Percentiles rank a stretch among this genome's conserved stretches.
phyloP scores from a whole-genome alignment of 2,329 filamentous ascomycete genomes.

The Xylariaceae sp. region DNA sequence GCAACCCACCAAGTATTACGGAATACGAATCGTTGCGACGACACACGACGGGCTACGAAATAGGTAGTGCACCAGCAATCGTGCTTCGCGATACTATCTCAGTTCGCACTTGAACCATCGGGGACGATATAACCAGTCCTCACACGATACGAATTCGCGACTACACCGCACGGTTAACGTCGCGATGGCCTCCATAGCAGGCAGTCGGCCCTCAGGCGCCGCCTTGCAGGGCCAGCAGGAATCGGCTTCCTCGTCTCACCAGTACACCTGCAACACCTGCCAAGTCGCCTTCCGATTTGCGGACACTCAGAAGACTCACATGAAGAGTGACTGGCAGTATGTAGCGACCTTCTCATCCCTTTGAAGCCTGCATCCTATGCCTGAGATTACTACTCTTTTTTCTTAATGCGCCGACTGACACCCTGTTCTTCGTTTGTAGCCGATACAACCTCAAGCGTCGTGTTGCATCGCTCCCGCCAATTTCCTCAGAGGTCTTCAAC shows the following conservation, averaged over 20 bases:
- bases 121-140: not conserved
- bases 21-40: not conserved
- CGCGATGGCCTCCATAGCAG: slow-evolving; percentile 47
- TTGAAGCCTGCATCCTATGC: not conserved
- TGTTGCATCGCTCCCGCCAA: slow-evolving; percentile 82
- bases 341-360: slow-evolving; percentile 36
- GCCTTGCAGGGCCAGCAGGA: slow-evolving; percentile 25
- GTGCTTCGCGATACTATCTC: not conserved
- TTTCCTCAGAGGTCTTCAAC: slow-evolving; percentile 86
- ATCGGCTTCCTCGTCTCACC: slow-evolving; percentile 55
- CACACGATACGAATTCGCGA: not conserved
- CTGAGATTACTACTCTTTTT: not conserved
- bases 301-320: slow-evolving; percentile 88
- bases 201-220: slow-evolving; percentile 32
- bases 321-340: slow-evolving; percentile 99
- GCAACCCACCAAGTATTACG: not conserved
- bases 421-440: slow-evolving; percentile 40
- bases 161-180: not conserved
- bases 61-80: not conserved
- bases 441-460: slow-evolving; percentile 95
- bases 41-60: not conserved
- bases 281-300: slow-evolving; percentile 93
- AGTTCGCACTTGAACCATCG: not conserved
- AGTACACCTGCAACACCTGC: slow-evolving; percentile 97
- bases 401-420: slow-evolving; percentile 10